Base-by-base conservation (phyloP, 2,329 filamentous ascomycete genomes). In the Onygena corvina region DNA sequence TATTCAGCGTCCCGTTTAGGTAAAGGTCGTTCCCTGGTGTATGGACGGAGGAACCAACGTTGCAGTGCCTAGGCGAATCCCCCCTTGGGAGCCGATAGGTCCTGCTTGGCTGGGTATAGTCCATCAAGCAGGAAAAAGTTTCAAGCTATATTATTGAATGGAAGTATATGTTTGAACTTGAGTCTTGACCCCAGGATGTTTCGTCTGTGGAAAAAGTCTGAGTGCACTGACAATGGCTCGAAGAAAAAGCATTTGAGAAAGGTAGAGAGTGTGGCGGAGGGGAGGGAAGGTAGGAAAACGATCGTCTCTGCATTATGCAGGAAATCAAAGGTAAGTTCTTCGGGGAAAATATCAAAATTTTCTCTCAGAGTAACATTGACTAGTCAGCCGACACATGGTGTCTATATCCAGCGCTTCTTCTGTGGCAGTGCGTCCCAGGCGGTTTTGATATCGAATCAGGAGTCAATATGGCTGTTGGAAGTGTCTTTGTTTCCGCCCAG, bases 31-130 rank as follows among this genome's bases (percentile, higher is more conserved):
- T 23, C 4, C 20, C 4, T 14, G 36, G 20, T 42, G 36, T 42
- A 25, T 11, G 21, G 36, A 42, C 20, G 36, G 20, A 42, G 11
- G 36, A 42, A 42, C 36, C 27, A 42, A n/a, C 25, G 36, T 7
- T 42, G 36, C 36, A 42, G 36, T 42, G 36, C 36, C 25, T 42
- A 42, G 36, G 36, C 36, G 36, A 42, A n/a, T 9, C 27, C 36
- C 36, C 25, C 27, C 36, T 42, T 42, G 21, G 36, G 36, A 23
- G 36, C 27, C 25, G 36, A 42, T 42, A 25, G 9, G n/a, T 27
- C 25, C 36, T 42, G 20, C 36, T 23, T n/a, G 36, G 16, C 36
- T 42, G 36, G 36, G 36, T 42, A n/a, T 42, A 42, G n/a, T 23
- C 36, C 25, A 25, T 20, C 36, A 11, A 7, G 36, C 27, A 23